These are phyloP conservation scores for Russula olivacea DNA, from an alignment of 768 basidiomycete genomes.

Conservation along the genomic window DNA sequence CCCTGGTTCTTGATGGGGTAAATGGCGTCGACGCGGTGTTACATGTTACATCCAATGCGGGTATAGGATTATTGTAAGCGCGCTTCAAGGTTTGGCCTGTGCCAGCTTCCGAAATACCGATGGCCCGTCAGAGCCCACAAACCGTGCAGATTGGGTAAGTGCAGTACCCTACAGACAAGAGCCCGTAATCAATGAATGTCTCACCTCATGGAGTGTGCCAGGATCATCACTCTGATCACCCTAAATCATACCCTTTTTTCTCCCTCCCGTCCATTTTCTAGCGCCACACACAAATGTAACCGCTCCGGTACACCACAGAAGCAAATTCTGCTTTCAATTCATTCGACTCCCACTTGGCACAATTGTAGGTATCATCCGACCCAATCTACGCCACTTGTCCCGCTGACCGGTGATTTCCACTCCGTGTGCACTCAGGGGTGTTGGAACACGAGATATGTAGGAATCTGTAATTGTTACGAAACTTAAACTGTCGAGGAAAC, in stretches of 20 bases:
- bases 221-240: background rate
- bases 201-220: background rate
- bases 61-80: background rate
- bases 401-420: background rate
- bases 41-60: background rate
- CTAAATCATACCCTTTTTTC: background rate
- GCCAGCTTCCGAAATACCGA: background rate
- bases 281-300: no score
- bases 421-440: background rate
- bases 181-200: background rate
- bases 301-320: background rate
- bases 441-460: background rate
- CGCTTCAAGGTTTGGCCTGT: background rate
- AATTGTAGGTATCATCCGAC: background rate
- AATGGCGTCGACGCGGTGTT: no score
- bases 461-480: background rate
- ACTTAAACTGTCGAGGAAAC: background rate
- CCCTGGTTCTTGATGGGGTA: conserved; percentile 6
- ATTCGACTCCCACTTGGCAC: background rate
- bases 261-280: background rate
- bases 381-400: background rate
- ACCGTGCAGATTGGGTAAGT: background rate
- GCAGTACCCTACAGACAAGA: background rate
- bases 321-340: background rate
- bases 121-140: background rate